Percentiles rank a stretch among this genome's conserved stretches.
Evolutionary conservation across 768 basidiomycete species (phyloP).

Genomic region (Nidularia pulvinata): DNA sequence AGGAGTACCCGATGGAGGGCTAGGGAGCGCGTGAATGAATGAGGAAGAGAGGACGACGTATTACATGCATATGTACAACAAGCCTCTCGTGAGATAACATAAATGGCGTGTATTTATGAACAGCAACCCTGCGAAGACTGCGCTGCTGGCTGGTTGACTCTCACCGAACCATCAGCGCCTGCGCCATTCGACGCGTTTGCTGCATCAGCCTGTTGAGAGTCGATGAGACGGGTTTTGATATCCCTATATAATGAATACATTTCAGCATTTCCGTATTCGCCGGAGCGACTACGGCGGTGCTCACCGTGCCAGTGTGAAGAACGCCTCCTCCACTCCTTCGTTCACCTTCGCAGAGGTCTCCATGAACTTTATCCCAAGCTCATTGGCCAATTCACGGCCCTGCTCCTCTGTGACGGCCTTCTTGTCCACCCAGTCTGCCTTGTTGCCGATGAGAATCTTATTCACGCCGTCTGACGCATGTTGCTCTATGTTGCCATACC

Average conservation of each 20-base stretch:
- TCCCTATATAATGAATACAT: constrained; percentile 52
- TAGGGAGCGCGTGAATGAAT: too few relatives aligned
- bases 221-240: constrained; percentile 97
- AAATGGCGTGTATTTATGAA: constrained; percentile 16
- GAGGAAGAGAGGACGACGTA: too few relatives aligned
- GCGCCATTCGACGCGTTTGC: constrained; percentile 33
- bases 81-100: too few relatives aligned
- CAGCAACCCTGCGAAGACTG: constrained; percentile 52
- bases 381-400: constrained; percentile 89
- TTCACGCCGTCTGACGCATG: constrained; percentile 99
- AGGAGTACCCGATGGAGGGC: too few relatives aligned
- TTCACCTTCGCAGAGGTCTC: constrained; percentile 98
- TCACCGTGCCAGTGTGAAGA: constrained; percentile 95
- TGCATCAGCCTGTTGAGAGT: constrained; percentile 75
- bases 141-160: constrained; percentile 59
- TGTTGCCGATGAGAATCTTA: constrained; percentile 99
- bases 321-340: constrained; percentile 98
- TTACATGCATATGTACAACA: too few relatives aligned
- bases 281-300: constrained; percentile 14
- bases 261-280: background rate
- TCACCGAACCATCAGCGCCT: constrained; percentile 56
- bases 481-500: constrained; percentile 98
- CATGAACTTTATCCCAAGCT: constrained; percentile 96
- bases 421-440: constrained; percentile 98
- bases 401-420: constrained; percentile 89